Base-by-base conservation (phyloP, 306 rosid species). In the Hippophae gyantsensis region DNA sequence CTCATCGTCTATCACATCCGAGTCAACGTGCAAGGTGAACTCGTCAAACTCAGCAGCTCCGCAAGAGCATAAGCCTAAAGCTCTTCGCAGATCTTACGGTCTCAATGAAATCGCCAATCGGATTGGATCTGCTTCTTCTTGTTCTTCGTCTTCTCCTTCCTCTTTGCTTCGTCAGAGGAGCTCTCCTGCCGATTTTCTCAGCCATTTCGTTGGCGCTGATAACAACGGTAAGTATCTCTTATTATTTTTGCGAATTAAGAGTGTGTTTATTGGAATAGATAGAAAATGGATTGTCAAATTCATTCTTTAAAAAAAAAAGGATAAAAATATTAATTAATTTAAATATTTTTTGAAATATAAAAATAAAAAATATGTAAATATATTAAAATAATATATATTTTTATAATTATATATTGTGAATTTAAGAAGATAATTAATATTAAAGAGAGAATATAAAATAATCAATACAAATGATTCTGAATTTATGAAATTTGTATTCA, bases 151-250 rank as follows among this genome's bases (percentile, higher is more conserved):
- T 60, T 46, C 67, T 10, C 13, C 78, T 13, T 74, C 77, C 18
- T 64, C 82, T 60, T 63, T 89, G 78, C 69, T 86, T 43, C 86
- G 98, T 32, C 99, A 92, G 86, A 78, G 77, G 66, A 92, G 99
- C 78, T 85, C 99, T 5, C 99, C 99, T 12, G 90, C 99, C 13
- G 96, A 89, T 13, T 85, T 92, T 63, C 77, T 83, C 56, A 58
- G 78, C 73, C 86, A 87, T 25, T 80, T 83, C 63, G 52, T 77
- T 38, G 12, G 57, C 26, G 48, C 70, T 7, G 78, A 73, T 7
- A 68, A 56, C 8, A 82, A 60, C 54, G 86, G 86, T 82, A 74
- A 27, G 46, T 32, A 45, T 43, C 42, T 11, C 48, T 45, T 18
- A 14, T 56, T 25, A 0, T 25, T 43, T 65, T 43, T 18, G n/a